Conservation (phyloP, 2,329 filamentous ascomycete genomes). For the Colletotrichum sp. region DNA sequence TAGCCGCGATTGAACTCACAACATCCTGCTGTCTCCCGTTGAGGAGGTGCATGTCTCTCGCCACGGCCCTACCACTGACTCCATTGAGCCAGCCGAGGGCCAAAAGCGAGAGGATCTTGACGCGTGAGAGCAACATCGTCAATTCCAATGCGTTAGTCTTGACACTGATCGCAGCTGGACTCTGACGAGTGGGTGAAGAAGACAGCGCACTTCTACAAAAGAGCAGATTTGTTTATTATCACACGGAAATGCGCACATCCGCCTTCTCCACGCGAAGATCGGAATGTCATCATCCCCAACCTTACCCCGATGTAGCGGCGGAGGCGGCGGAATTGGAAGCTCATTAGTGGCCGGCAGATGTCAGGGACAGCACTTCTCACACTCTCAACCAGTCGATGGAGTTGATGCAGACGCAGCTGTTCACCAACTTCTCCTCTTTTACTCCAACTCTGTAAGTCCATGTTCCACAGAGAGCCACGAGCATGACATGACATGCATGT, state of each 20-base stretch:
- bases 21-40: conserved; percentile 18
- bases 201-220: not conserved
- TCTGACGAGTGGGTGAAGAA: not conserved
- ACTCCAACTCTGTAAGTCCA: not conserved
- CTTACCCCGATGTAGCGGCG: not conserved
- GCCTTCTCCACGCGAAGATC: not conserved
- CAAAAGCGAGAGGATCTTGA: not conserved
- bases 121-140: conserved; percentile 13
- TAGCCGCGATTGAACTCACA: not conserved
- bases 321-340: conserved; percentile 16
- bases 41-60: not conserved
- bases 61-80: not conserved
- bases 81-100: conserved; percentile 5
- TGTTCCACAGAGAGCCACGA: not conserved
- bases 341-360: conserved; percentile 11
- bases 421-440: not conserved
- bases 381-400: not conserved
- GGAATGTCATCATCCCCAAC: not conserved
- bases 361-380: not conserved
- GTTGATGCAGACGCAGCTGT: not conserved
- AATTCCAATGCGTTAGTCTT: not conserved
- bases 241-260: not conserved
- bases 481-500: not conserved
- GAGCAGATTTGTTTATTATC: not conserved
- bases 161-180: not conserved